phyloP scores from a whole-genome alignment of 352 stramenopile genomes.

The Phytopythium cucurbitacearum region DNA sequence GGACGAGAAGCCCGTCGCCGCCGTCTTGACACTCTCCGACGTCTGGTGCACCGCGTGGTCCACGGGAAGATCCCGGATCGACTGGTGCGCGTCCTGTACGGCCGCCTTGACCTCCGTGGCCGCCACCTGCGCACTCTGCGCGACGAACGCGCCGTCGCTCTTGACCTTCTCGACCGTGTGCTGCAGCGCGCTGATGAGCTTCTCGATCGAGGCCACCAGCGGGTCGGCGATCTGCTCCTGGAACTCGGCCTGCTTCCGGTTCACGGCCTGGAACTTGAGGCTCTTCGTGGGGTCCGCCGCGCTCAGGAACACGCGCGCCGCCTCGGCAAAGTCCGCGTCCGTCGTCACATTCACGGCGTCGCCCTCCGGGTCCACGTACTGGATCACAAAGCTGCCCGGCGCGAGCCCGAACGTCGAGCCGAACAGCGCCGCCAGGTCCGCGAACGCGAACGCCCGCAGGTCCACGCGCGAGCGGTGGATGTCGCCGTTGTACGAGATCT shows the following conservation, averaged over 20 bases:
- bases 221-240: slow-evolving; percentile 49
- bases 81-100: slow-evolving; percentile 28
- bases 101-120: slow-evolving; percentile 14
- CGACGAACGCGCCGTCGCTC: slow-evolving; percentile 26
- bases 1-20: slow-evolving; percentile 47
- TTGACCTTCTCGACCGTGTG: slow-evolving; percentile 52
- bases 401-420: slow-evolving; percentile 49
- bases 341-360: slow-evolving; percentile 63
- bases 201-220: slow-evolving; percentile 55
- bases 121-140: neutral
- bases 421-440: slow-evolving; percentile 47
- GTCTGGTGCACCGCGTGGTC: slow-evolving; percentile 36
- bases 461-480: slow-evolving; percentile 76
- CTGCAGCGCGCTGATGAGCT: slow-evolving; percentile 46
- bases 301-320: slow-evolving; percentile 46
- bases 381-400: slow-evolving; percentile 49
- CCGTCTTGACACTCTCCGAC: slow-evolving; percentile 31
- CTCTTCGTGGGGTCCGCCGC: slow-evolving; percentile 34
- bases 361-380: slow-evolving; percentile 65
- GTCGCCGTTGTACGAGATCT: slow-evolving; percentile 74
- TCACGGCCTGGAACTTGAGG: slow-evolving; percentile 66
- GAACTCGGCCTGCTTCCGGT: slow-evolving; percentile 30
- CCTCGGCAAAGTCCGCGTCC: slow-evolving; percentile 57
- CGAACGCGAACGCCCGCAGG: slow-evolving; percentile 42
- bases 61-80: slow-evolving; percentile 37